Conservation (phyloP, 2,329 filamentous ascomycete species). For the Penicillium sp. region DNA sequence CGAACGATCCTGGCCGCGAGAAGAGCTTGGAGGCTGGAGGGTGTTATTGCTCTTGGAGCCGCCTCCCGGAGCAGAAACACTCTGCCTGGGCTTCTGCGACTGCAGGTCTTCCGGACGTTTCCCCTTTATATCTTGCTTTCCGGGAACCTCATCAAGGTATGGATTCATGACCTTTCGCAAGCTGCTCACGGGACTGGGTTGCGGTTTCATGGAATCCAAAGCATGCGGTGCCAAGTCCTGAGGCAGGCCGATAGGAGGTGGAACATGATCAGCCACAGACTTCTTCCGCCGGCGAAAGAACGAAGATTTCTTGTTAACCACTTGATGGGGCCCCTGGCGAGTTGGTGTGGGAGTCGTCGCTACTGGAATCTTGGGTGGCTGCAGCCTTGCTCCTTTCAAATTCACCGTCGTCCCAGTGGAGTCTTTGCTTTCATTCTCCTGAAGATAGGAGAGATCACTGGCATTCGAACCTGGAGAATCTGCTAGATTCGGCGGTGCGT, state of each 20-base stretch:
- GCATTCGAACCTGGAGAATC: slow-evolving; percentile 17
- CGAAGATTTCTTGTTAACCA: slow-evolving; percentile 90
- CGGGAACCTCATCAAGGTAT: slow-evolving; percentile 57
- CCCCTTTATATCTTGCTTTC: slow-evolving; percentile 21
- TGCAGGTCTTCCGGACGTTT: slow-evolving; percentile 18
- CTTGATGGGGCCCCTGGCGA: slow-evolving; percentile 37
- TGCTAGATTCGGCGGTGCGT: slow-evolving; percentile 32
- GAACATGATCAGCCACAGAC: slow-evolving; percentile 69
- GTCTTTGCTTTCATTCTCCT: slow-evolving; percentile 29
- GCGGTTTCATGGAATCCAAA: slow-evolving; percentile 28
- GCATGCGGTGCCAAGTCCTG: slow-evolving; percentile 44
- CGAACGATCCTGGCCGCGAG: slow-evolving; percentile 30
- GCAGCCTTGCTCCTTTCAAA: slow-evolving; percentile 26
- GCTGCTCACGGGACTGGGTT: slow-evolving; percentile 72
- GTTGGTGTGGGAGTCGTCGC: slow-evolving; percentile 25
- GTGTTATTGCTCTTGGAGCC: slow-evolving; percentile 27
- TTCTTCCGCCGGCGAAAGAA: slow-evolving; percentile 95
- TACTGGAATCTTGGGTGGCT: slow-evolving; percentile 26
- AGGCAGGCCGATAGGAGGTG: slow-evolving; percentile 57
- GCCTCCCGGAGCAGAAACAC: slow-evolving; percentile 25
- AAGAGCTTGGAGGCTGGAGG: slow-evolving; percentile 28
- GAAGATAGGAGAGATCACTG: slow-evolving; percentile 22
- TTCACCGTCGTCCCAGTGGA: slow-evolving; percentile 16
- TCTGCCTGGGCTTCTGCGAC: slow-evolving; percentile 26
- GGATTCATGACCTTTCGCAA: slow-evolving; percentile 84